Percentiles rank a stretch among this genome's conserved stretches.
Evolutionary conservation across 75 land plant species (phyloP).

Genomic region (Picea glauca): DNA sequence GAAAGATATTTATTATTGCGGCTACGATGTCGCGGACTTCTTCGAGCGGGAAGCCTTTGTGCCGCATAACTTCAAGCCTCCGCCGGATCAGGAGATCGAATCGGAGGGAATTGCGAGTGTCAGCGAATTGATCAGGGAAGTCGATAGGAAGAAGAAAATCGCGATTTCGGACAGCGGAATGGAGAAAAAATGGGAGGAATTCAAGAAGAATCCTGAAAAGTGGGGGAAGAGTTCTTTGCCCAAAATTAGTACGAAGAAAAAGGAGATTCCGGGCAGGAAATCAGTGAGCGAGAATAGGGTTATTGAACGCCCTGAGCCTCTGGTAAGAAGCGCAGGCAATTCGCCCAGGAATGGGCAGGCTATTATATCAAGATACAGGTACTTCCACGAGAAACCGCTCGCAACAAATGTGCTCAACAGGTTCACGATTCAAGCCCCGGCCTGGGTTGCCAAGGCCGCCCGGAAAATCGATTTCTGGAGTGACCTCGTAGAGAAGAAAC

Average conservation of each 20-base stretch:
- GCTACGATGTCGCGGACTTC: slow-evolving; percentile 55
- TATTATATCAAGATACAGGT: slow-evolving; percentile 15
- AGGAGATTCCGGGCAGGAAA: slow-evolving; percentile 4
- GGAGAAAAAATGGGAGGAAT: slow-evolving; percentile 2
- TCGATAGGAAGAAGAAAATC: neutral
- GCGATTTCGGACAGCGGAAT: neutral
- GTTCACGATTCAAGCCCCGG: slow-evolving; percentile 37
- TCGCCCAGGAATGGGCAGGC: slow-evolving; percentile 6
- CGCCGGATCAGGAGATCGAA: neutral
- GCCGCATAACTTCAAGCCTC: slow-evolving; percentile 14
- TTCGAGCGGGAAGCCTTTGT: slow-evolving; percentile 33
- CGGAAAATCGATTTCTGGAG: slow-evolving; percentile 76
- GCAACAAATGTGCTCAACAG: slow-evolving; percentile 19
- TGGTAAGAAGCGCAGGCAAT: slow-evolving; percentile 4
- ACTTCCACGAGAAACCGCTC: slow-evolving; percentile 23
- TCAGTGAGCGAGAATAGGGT: slow-evolving; percentile 14
- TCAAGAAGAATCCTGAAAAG: neutral
- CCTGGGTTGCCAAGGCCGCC: slow-evolving; percentile 69
- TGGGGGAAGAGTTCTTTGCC: neutral
- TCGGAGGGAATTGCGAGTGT: neutral
- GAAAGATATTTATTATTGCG: slow-evolving; percentile 25
- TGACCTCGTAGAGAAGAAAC: slow-evolving; percentile 43
- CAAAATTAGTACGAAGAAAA: neutral
- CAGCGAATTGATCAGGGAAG: neutral
- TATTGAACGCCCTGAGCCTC: slow-evolving; percentile 9